These are phyloP conservation scores for Batkoa obscura DNA, from an alignment of 371 early-diverging fungal species.

Conservation along the genomic window DNA sequence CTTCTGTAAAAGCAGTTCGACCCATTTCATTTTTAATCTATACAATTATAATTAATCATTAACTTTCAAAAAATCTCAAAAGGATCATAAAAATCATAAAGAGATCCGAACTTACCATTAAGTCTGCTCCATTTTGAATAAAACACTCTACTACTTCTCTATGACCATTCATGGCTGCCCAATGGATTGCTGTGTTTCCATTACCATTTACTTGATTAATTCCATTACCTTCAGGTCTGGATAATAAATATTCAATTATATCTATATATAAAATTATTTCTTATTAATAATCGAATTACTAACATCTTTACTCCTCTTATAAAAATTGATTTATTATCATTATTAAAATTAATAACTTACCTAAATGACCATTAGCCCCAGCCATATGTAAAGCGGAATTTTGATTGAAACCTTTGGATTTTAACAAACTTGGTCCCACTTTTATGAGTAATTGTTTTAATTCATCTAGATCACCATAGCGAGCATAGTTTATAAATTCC, in stretches of 20 bases:
- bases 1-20: conserved; percentile 38
- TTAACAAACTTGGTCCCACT: background rate
- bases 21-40: conserved; percentile 41
- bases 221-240: background rate
- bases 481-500: conserved; percentile 27
- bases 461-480: conserved; percentile 51
- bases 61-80: background rate
- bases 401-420: background rate
- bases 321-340: too few species aligned
- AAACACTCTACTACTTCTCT: conserved; percentile 36
- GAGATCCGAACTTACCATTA: conserved; percentile 22
- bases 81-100: background rate
- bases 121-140: conserved; percentile 34
- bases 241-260: conserved; percentile 14
- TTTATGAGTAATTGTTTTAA: conserved; percentile 1
- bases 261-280: conserved; percentile 6
- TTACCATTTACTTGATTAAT: conserved; percentile 32
- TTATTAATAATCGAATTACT: too few species aligned
- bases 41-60: background rate
- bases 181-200: conserved; percentile 70
- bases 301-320: too few species aligned
- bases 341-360: conserved; percentile 16
- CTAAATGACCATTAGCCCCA: conserved; percentile 54
- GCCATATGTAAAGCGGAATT: conserved; percentile 73
- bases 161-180: conserved; percentile 74